Evolutionary conservation across 2,329 filamentous ascomycete genomes (phyloP), one percentile per base, ranked within the genome.

Genomic region (Phialocephala sp.): DNA sequence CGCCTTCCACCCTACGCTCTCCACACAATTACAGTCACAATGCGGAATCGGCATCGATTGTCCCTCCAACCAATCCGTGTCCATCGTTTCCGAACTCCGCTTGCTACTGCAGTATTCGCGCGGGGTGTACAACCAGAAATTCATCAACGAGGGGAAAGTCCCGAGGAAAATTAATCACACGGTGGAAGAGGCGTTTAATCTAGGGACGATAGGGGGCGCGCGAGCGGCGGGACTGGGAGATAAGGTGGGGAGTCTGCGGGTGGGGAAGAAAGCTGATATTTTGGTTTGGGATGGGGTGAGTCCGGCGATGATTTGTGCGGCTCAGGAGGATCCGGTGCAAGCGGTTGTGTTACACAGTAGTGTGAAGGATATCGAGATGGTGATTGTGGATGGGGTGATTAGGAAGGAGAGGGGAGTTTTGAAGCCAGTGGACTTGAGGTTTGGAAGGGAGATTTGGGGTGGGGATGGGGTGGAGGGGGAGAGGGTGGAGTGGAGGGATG

Each of bases 181-280:
- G 0, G 79, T 78, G 0, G 77, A 80, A 54, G 77, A 83, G 45
- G 81, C 77, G 2, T 85, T 82, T 71, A 84, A 84, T 66, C 77
- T 85, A 6, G 82, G 76, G 0, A 85, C 82, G 0, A 77, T 84
- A n/a, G 74, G 76, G 1, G 82, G 81, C 0, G 82, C 82, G 0
- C 73, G 77, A 62, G 80, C 81, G 0, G 72, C 79, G 3, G 76
- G 79, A 1, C 76, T 83, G 77, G 76, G 77, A 22, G 71, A 77
- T 11, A 69, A 79, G 54, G 75, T 84, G 27, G 83, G 83, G 0
- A 79, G 77, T 20, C 75, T 86, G 45, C 74, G 73, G n/a, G 79
- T 78, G 14, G 82, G 82, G 0, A 80, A 80, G 66, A 73, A 75
- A 39, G 83, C 83, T 1, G 84, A 85, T 72, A 65, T 86, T 0